Base-by-base conservation (phyloP, 352 stramenopile species). In the Pythium dissimile region DNA sequence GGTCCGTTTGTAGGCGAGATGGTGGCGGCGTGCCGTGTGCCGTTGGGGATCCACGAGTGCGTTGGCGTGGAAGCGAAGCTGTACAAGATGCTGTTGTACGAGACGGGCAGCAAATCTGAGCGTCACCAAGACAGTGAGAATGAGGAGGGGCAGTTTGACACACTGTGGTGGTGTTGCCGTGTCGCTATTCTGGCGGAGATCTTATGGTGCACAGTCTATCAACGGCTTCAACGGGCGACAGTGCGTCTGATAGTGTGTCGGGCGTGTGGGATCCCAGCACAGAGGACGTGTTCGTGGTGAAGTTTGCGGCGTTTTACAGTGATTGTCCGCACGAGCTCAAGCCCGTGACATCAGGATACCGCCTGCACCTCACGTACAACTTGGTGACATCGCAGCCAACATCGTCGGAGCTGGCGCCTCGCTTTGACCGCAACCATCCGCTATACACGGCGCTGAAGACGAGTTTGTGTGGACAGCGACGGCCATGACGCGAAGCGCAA, bases 81-180 rank as follows among this genome's bases (percentile, higher is more conserved):
- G 31, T 77, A 83, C 70, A 83, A 84, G 52, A n/a, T 84, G 27
- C 42, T 84, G 13, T 46, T 85, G 15, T 83, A 83, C 31, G 74
- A 67, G 37, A 13, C 66, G 45, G 71, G 61, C 34, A 62, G 72
- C 31, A 70, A 77, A 37, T 84, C 78, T 49, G 31, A 62, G 2
- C 67, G 66, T 9, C 70, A 84, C 44, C 63, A 73, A 39, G 72
- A 73, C 30, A 70, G 66, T 5, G 73, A 87, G 63, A 83, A 84
- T 27, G 54, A 87, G 35, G 64, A 64, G 8, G 72, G 69, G 12
- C 81, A 76, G 77, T 76, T 81, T 27, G 74, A 70, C 1, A 84
- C 72, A 16, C 44, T 87, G 59, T 84, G 16, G n/a, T 86, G 4
- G 62, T 77, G 32, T 50, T 77, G 1, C 69, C 76, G 1, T 64